These are phyloP conservation scores for Phytophthora capsici DNA, from an alignment of 352 stramenopile genomes.

Conservation along the genomic window DNA sequence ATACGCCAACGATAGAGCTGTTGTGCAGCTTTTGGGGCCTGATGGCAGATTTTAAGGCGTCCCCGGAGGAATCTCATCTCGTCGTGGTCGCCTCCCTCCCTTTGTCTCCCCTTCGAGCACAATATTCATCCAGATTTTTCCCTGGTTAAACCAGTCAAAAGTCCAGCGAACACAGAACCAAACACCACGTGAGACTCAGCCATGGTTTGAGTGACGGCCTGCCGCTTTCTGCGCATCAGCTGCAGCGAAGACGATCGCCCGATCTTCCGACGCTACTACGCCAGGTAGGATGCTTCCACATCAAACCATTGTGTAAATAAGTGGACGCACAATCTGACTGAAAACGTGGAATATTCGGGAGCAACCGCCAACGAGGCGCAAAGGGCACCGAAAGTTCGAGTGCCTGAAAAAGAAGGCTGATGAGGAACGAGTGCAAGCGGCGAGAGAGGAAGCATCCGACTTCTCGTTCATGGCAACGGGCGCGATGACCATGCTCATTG, in stretches of 20 bases:
- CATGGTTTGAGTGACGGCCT: slow-evolving; percentile 26
- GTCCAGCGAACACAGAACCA: not conserved
- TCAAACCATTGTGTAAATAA: not conserved
- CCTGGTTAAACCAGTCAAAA: not conserved
- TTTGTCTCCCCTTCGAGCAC: slow-evolving; percentile 8
- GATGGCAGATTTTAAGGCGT: too few relatives aligned
- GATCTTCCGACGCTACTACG: slow-evolving; percentile 39
- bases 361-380: slow-evolving; percentile 15
- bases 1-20: too few relatives aligned
- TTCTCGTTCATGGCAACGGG: too few relatives aligned
- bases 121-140: slow-evolving; percentile 3
- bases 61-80: too few relatives aligned
- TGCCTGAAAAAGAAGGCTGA: too few relatives aligned
- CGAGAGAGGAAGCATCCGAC: too few relatives aligned
- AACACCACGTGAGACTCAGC: too few relatives aligned
- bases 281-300: slow-evolving; percentile 29
- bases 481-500: too few relatives aligned
- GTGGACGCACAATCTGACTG: slow-evolving; percentile 1
- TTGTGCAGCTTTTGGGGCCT: too few relatives aligned
- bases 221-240: slow-evolving; percentile 31
- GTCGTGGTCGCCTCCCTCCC: too few relatives aligned
- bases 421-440: too few relatives aligned
- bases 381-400: slow-evolving; percentile 7
- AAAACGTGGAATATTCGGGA: not conserved
- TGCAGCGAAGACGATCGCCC: slow-evolving; percentile 37